Conservation (phyloP, 2,329 filamentous ascomycete species). For the Cyclaneusma minus region DNA sequence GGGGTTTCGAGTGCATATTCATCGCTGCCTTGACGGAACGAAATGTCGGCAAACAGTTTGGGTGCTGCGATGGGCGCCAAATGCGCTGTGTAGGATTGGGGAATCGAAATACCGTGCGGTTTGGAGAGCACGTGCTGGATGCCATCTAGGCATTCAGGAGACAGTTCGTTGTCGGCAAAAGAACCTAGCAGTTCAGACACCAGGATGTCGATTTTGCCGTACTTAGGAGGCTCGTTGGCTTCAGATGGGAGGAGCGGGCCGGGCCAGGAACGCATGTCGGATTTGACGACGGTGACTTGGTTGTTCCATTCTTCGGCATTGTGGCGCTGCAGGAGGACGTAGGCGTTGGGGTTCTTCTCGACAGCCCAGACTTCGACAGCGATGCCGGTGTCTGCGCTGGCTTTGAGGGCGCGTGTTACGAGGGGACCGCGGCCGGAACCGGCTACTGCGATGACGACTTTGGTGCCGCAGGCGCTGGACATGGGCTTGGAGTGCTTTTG, state of each 20-base stretch:
- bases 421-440: constrained; percentile 87
- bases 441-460: constrained; percentile 81
- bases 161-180: constrained; percentile 94
- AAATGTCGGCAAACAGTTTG: constrained; percentile 69
- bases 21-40: constrained; percentile 43
- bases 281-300: constrained; percentile 76
- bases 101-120: constrained; percentile 80
- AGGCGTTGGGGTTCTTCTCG: constrained; percentile 97
- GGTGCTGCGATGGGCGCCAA: constrained; percentile 84
- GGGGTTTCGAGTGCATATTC: constrained; percentile 72
- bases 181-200: constrained; percentile 89
- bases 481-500: constrained; percentile 54
- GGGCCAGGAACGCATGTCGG: constrained; percentile 94
- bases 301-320: constrained; percentile 71
- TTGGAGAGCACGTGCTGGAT: constrained; percentile 77
- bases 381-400: constrained; percentile 61
- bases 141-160: constrained; percentile 89
- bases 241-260: constrained; percentile 43
- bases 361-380: constrained; percentile 79
- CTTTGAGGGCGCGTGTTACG: constrained; percentile 72
- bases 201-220: constrained; percentile 72
- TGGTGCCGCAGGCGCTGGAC: constrained; percentile 51
- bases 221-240: constrained; percentile 23
- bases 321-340: constrained; percentile 77
- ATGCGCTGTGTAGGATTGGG: constrained; percentile 83